Base-by-base conservation (phyloP, 768 basidiomycete genomes). In the Glaciozyma antarctica region DNA sequence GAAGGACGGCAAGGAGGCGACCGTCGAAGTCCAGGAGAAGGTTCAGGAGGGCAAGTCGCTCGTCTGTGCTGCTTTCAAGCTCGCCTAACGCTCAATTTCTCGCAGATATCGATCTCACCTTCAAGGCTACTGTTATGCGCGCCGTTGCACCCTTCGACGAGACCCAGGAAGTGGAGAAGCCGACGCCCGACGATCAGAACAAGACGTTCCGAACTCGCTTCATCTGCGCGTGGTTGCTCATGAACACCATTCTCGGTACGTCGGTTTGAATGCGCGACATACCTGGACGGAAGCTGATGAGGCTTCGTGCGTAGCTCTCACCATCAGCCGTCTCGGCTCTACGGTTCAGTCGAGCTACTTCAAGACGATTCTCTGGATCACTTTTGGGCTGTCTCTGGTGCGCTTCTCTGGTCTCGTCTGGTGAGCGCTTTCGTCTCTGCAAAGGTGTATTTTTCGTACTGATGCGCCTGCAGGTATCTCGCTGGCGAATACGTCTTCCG, bases 121-220 rank as follows among this genome's bases (percentile, higher is more conserved):
- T 95, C 81, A 90, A 91, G 77, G 88, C 90, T 74, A 93, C 91
- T 0, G 74, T 92, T 8, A 86, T 84, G 2, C 87, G 90, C 49
- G 90, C 90, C 0, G 82, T 92, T 64, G 87, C 88, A 52, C 87
- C 88, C 76, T 71, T 86, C 62, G 80, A 83, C 19, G 79, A 79
- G 47, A 84, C 84, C 67, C 88, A 90, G 62, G 83, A 68, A 0
- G 60, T 81, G 3, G 88, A 90, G 76, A 87, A 86, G 75, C 90
- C 90, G 6, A 90, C 84, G 1, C 80, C 86, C 81, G 90, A 93
- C 75, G 90, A 93, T 73, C 81, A 86, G 77, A 92, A 92, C 79
- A 87, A 85, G 78, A 92, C 90, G 17, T 93, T 93, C 86, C 84
- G 90, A 64, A 92, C 90, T 3, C 86, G 90, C 57, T 81, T 92